phyloP scores from a whole-genome alignment of 495 filamentous ascomycete species.

The Immersiella caudata region DNA sequence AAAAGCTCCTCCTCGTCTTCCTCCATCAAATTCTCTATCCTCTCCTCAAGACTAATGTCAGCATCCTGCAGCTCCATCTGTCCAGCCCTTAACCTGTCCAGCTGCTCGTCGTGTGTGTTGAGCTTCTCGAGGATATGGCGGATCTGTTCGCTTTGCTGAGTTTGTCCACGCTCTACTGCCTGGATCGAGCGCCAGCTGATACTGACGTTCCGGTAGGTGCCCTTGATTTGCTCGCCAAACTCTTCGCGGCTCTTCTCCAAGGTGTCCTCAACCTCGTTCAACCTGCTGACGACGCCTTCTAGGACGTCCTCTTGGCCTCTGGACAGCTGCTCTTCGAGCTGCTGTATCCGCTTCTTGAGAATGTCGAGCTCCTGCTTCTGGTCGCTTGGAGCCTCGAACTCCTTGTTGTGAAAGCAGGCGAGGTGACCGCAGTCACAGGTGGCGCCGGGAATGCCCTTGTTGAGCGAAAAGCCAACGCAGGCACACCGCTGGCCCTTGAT shows the following conservation, averaged over 20 bases:
- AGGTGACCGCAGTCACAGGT: conserved; percentile 59
- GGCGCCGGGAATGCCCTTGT: conserved; percentile 52
- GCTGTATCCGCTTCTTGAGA: conserved; percentile 49
- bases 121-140: conserved; percentile 49
- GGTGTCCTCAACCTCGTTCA: conserved; percentile 54
- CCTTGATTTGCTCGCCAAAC: conserved; percentile 51
- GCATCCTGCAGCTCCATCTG: conserved; percentile 55
- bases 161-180: conserved; percentile 44
- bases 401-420: conserved; percentile 56
- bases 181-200: conserved; percentile 55
- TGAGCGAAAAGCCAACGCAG: conserved; percentile 58
- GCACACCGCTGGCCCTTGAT: conserved; percentile 58
- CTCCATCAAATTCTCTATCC: conserved; percentile 51
- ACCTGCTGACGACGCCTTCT: conserved; percentile 45
- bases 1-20: conserved; percentile 34
- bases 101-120: conserved; percentile 42
- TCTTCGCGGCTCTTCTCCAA: conserved; percentile 55
- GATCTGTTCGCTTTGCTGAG: conserved; percentile 49
- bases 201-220: conserved; percentile 53
- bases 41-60: conserved; percentile 54
- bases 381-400: conserved; percentile 42
- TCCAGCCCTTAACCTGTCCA: conserved; percentile 46
- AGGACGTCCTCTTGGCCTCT: conserved; percentile 46
- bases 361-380: conserved; percentile 50
- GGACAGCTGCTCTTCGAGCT: conserved; percentile 53